Conservation (phyloP, 176 grass and related monocot species). For the Guadua angustifolia region DNA sequence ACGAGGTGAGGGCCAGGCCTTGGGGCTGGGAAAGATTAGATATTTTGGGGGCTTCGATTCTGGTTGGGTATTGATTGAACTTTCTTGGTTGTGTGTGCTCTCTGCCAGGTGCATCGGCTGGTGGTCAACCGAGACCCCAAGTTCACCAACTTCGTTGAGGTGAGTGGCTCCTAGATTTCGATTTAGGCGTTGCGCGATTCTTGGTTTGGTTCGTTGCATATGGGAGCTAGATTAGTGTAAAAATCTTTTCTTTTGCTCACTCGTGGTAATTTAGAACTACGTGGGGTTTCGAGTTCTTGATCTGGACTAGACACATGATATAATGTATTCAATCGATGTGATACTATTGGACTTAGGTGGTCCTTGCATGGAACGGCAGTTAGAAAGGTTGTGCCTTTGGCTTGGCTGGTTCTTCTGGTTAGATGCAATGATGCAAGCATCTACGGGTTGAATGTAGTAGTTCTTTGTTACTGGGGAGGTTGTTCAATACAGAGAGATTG, state of each 20-base stretch:
- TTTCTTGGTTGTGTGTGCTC: conserved; percentile 22
- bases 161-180: conserved; percentile 41
- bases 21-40: conserved; percentile 15
- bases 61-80: neutral
- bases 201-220: neutral
- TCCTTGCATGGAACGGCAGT: neutral
- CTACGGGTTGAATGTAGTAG: neutral
- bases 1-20: conserved; percentile 63
- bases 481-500: neutral
- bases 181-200: neutral
- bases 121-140: conserved; percentile 97
- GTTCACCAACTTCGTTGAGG: conserved; percentile 99
- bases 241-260: neutral
- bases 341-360: neutral
- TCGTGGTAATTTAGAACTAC: neutral
- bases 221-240: neutral
- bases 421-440: neutral
- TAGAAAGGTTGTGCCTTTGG: conserved; percentile 1
- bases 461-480: neutral
- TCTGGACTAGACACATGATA: neutral
- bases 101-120: conserved; percentile 78
- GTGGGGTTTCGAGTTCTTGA: neutral
- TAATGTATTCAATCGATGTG: conserved; percentile 11
- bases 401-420: neutral
- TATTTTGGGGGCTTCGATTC: conserved; percentile 8